These are phyloP conservation scores for Fusarium floridanum DNA, from an alignment of 2,329 filamentous ascomycete genomes.

Conservation along the genomic window DNA sequence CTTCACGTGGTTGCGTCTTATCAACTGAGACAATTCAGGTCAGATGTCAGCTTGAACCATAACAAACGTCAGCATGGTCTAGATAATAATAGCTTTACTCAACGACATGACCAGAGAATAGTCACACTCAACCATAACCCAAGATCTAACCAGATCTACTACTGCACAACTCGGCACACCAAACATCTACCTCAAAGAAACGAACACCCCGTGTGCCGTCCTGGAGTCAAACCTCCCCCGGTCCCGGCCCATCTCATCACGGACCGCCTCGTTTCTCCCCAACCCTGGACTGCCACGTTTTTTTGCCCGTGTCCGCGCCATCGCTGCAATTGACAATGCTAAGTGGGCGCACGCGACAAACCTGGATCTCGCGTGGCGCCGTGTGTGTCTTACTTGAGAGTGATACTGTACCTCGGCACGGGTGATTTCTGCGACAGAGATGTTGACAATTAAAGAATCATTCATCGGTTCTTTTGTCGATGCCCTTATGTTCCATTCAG, in stretches of 20 bases:
- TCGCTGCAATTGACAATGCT: not conserved
- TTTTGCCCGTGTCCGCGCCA: constrained; percentile 28
- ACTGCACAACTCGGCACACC: not conserved
- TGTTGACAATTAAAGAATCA: not conserved
- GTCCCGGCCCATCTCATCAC: constrained; percentile 35
- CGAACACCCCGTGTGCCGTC: not conserved
- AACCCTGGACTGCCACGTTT: constrained; percentile 47
- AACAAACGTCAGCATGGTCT: not conserved
- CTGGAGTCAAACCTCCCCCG: constrained; percentile 7
- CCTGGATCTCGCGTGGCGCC: constrained; percentile 13
- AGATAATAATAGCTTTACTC: not conserved
- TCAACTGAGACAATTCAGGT: not conserved
- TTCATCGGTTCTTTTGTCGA: not conserved
- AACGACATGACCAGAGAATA: not conserved
- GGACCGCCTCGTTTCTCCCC: constrained; percentile 32
- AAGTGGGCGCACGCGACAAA: constrained; percentile 6
- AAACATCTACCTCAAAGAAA: not conserved
- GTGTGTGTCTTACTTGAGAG: not conserved
- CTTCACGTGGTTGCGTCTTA: not conserved
- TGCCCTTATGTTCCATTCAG: not conserved
- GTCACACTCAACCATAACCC: not conserved
- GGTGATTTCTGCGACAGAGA: not conserved
- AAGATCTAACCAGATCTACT: constrained; percentile 2
- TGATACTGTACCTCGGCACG: not conserved
- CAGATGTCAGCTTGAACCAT: not conserved